phyloP scores from a whole-genome alignment of 2,329 filamentous ascomycete genomes.

The Celoporthe dispersa region DNA sequence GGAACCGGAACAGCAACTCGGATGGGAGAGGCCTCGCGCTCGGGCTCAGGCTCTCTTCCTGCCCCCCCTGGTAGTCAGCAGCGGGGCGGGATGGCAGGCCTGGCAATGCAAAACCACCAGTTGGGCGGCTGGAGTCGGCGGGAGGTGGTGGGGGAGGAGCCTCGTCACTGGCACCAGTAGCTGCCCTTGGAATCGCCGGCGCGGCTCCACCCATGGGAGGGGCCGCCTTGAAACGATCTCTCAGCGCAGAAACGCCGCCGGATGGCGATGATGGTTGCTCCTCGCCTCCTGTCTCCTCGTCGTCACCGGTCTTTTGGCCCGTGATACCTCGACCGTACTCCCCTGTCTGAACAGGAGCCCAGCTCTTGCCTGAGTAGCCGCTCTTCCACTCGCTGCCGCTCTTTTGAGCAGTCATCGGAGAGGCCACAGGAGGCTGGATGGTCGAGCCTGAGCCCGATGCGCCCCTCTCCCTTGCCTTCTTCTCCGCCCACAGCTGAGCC shows the following conservation, averaged over 20 bases:
- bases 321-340: constrained; percentile 68
- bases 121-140: constrained; percentile 70
- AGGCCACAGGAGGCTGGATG: constrained; percentile 48
- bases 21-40: constrained; percentile 73
- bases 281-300: constrained; percentile 48
- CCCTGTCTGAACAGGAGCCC: constrained; percentile 80
- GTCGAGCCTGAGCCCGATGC: constrained; percentile 50
- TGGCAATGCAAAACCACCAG: constrained; percentile 77
- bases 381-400: constrained; percentile 89
- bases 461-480: constrained; percentile 81
- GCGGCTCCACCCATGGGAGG: constrained; percentile 65
- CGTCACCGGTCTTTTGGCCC: constrained; percentile 67
- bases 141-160: constrained; percentile 61
- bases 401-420: constrained; percentile 67
- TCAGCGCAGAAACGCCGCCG: constrained; percentile 73
- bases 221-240: constrained; percentile 82
- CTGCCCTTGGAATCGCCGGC: constrained; percentile 40
- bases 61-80: constrained; percentile 59
- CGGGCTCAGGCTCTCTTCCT: constrained; percentile 51
- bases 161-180: constrained; percentile 47
- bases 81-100: constrained; percentile 69
- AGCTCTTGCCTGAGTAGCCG: constrained; percentile 86
- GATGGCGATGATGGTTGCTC: constrained; percentile 59
- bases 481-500: constrained; percentile 96
- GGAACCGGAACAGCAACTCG: constrained; percentile 85